Evolutionary conservation across 2,329 filamentous ascomycete genomes (phyloP).

Genomic region (Aspergillus japonicus): DNA sequence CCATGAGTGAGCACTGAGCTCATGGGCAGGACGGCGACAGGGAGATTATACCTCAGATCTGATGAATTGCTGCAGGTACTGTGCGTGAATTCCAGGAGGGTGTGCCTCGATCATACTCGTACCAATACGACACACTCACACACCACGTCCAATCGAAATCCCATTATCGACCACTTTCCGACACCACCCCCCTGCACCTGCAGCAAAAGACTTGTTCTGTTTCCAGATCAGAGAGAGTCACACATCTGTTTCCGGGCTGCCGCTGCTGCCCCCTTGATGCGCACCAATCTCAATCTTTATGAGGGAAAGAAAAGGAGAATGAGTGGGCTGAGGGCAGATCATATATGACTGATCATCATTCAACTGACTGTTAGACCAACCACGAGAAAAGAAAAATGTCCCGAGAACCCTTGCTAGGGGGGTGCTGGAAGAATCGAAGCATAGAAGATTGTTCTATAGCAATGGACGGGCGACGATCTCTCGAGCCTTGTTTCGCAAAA

Average conservation of each 20-base stretch:
- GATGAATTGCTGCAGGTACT: conserved; percentile 13
- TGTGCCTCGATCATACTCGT: neutral
- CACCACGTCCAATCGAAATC: neutral
- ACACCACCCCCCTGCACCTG: neutral
- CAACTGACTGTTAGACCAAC: neutral
- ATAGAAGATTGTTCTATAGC: neutral
- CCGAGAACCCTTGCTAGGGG: neutral
- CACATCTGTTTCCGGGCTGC: conserved; percentile 4
- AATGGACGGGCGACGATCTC: neutral
- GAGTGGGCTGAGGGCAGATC: conserved; percentile 1
- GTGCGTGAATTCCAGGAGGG: neutral
- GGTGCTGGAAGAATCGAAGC: neutral
- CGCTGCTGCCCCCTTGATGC: neutral
- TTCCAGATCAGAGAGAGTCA: conserved; percentile 6
- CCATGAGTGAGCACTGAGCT: too few relatives aligned
- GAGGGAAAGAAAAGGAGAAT: neutral
- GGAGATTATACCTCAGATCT: neutral
- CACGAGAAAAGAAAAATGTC: neutral
- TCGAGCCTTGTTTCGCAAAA: neutral
- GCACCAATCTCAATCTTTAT: too few relatives aligned
- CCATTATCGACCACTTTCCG: neutral
- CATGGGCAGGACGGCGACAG: neutral
- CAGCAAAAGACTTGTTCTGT: conserved; percentile 1
- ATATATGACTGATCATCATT: conserved; percentile 12
- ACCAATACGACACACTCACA: neutral